Base-by-base conservation (phyloP, 176 grass and related monocot species). In the Carex littledalei region DNA sequence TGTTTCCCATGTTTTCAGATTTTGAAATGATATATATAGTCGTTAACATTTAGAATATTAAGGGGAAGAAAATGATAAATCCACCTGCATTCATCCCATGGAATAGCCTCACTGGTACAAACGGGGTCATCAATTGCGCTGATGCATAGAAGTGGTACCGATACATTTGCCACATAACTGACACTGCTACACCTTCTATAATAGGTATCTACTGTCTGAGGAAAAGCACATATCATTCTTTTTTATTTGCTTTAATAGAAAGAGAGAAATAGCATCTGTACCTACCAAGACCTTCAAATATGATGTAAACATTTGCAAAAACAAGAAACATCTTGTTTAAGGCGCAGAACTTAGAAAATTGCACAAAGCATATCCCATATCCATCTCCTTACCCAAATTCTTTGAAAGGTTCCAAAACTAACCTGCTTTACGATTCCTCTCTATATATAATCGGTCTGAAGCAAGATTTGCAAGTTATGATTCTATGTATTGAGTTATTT, bases 131-230 rank as follows among this genome's bases (percentile, higher is more conserved):
- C 96, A 85, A 99, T 90, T 88, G 96, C 93, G 82, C 60, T 99
- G 78, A 99, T 55, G 86, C 96, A 99, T 79, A 99, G 84, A 84
- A 99, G 89, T 31, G 96, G 96, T 62, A 95, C 88, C 72, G 89
- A 84, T 16, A 99, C 88, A 84, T 89, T 92, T 82, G 72, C 88
- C 86, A 99, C 90, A 6, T 88, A 95, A 89, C 84, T 88, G 60
- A 89, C 88, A 89, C 96, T 99, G 84, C 96, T 99, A 84, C 91
- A 95, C 35, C 78, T 80, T 52, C 96, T 93, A 52, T 99, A 95
- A 89, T 95, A 99, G n/a, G 96, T 95, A 92, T 99, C 96, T 61
- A 99, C 96, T 21, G 96, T 99, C 96, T 99, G 80, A 32, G 54
- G 63, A 86, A 85, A 78, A 85, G 10, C 83, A 87, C 24, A 32